Evolutionary conservation across 1,284 basidiomycete genomes (phyloP).

Genomic region (Pterulicium gracile): DNA sequence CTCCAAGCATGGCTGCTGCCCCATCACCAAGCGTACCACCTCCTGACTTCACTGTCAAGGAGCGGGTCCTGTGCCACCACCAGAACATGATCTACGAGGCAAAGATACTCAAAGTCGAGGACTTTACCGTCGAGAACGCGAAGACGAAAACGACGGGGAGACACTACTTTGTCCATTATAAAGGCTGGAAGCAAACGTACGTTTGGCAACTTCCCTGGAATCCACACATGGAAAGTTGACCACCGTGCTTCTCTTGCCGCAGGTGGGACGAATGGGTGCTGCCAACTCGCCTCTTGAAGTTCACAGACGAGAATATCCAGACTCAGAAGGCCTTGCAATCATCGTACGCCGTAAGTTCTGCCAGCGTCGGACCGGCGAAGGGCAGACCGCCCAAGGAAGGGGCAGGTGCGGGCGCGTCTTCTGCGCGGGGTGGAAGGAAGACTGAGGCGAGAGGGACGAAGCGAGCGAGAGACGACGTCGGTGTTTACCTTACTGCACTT

Average conservation of each 20-base stretch:
- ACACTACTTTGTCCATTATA: conserved; percentile 96
- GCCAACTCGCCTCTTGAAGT: conserved; percentile 73
- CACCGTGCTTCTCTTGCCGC: conserved; percentile 4
- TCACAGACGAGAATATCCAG: conserved; percentile 77
- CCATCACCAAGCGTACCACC: neutral
- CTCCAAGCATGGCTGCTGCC: neutral
- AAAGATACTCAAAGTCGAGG: conserved; percentile 80
- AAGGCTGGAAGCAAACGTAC: conserved; percentile 98
- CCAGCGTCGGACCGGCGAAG: conserved; percentile 20
- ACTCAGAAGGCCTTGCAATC: conserved; percentile 48
- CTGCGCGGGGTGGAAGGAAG: conserved; percentile 33
- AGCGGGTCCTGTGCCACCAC: conserved; percentile 89
- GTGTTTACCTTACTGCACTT: conserved; percentile 12
- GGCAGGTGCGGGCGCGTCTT: conserved; percentile 25
- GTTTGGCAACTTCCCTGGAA: conserved; percentile 21
- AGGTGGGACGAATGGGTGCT: conserved; percentile 99
- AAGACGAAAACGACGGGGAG: conserved; percentile 59
- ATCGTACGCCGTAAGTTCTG: conserved; percentile 12
- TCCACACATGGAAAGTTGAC: conserved; percentile 1
- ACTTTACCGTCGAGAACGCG: conserved; percentile 63
- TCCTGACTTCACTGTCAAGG: conserved; percentile 30
- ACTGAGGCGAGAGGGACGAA: conserved; percentile 48
- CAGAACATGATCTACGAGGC: conserved; percentile 93
- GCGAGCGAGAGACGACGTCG: conserved; percentile 49
- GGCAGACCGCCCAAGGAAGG: conserved; percentile 26